Evolutionary conservation across 1,139 yeast species (phyloP), one percentile per base, ranked within the genome.

Genomic region (Hanseniaspora uvarum): DNA sequence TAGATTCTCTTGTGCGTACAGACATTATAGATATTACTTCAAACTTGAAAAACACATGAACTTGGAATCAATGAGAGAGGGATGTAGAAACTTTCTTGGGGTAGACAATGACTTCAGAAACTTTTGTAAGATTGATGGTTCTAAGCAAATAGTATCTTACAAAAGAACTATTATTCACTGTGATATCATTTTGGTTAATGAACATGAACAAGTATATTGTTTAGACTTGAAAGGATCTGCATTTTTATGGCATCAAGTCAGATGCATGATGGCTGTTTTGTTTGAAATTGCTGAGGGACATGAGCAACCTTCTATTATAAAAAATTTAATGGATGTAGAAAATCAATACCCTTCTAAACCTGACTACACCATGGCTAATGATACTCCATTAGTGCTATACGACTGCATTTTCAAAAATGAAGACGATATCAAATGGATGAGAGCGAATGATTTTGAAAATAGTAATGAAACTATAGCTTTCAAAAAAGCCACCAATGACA

Each of bases 191-290:
- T 72, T 69, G 6, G 60, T 78, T 5, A 61, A 66, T 23, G 45
- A 44, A 19, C 11, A 26, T 2, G 65, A 62, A 31, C 76, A 74
- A 41, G 72, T 74, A 55, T 85, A 75, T 62, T 83, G 82, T 56
- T 81, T 92, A 65, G 89, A 88, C 64, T 71, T 92, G 53, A 75
- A 78, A 59, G 99, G 98, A 0, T 73, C 86, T 2, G 98, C 98
- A 7, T 94, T 94, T 61, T 70, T 94, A 56, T 94, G 98, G 98
- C 97, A 94, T 65, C 99, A 94, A 67, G 99, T 94, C 23, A 77
- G 98, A 53, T 88, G 95, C 60, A 92, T 94, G 95, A 79, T 88
- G 70, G 95, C 95, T 0, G 73, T 86, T 7, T 67, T 94, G 53
- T 79, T 94, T 55, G 68, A 83, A 26, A 80, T 89, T 5, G 98